Evolutionary conservation across 352 stramenopile species (phyloP).

Genomic region (Pythium phragmiticola): DNA sequence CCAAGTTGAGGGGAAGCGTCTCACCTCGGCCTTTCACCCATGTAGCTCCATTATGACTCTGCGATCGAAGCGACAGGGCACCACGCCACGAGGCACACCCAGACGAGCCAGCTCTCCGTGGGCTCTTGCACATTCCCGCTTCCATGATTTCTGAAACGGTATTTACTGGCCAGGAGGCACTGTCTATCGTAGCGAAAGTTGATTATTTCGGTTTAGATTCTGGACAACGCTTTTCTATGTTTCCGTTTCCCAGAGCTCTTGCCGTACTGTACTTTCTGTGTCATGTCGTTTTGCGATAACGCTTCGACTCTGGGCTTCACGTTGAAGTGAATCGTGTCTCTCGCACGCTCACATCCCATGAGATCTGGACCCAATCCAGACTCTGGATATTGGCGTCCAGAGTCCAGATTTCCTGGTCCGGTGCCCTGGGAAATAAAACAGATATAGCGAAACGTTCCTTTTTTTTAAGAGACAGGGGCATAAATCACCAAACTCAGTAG

Average conservation of each 20-base stretch:
- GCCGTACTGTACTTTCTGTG: not conserved
- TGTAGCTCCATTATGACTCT: not conserved
- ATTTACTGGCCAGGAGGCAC: no score
- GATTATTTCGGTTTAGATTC: no score
- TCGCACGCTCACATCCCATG: slow-evolving; percentile 1
- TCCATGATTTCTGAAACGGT: no score
- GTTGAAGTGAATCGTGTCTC: slow-evolving; percentile 5
- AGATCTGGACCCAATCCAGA: not conserved
- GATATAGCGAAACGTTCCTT: not conserved
- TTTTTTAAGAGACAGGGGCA: not conserved
- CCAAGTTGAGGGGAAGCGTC: no score
- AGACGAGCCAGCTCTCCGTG: not conserved
- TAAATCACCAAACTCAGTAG: not conserved
- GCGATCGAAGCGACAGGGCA: no score
- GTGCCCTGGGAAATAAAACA: not conserved
- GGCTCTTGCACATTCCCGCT: not conserved
- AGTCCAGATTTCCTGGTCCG: not conserved
- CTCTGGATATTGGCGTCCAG: not conserved
- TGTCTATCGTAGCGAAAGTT: no score
- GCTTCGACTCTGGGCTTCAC: not conserved
- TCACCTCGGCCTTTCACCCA: not conserved
- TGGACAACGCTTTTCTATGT: not conserved
- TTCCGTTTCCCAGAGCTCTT: not conserved
- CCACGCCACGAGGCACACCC: no score
- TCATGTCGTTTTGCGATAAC: not conserved